Conservation (phyloP, 2,329 filamentous ascomycete species). For the Arthrobotrys entomopaga region DNA sequence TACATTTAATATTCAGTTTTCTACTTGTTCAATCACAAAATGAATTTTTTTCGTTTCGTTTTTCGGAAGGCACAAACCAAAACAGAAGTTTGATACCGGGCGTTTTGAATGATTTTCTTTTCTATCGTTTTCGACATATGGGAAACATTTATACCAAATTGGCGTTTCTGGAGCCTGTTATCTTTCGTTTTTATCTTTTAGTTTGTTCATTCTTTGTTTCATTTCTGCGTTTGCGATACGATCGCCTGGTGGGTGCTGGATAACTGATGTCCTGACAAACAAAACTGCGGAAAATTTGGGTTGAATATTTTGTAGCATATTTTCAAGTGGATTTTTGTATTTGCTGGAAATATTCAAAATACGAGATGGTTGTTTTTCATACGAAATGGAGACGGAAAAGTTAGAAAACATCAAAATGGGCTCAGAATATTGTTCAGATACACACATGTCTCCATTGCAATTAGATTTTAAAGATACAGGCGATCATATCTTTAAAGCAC, state of each 20-base stretch:
- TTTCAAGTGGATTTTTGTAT: too few relatives aligned
- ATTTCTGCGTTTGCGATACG: slow-evolving; percentile 8
- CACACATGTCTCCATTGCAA: too few relatives aligned
- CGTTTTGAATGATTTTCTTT: slow-evolving; percentile 36
- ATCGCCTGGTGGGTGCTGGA: slow-evolving; percentile 42
- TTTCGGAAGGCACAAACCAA: slow-evolving; percentile 27
- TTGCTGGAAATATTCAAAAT: too few relatives aligned
- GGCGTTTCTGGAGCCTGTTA: slow-evolving; percentile 42
- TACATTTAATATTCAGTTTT: slow-evolving; percentile 16
- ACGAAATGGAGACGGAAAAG: too few relatives aligned
- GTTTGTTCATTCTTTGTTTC: slow-evolving; percentile 12
- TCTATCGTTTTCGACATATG: slow-evolving; percentile 8
- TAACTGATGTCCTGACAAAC: slow-evolving; percentile 18
- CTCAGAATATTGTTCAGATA: too few relatives aligned
- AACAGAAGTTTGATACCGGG: slow-evolving; percentile 42
- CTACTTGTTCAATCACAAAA: slow-evolving; percentile 4
- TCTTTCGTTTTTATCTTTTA: slow-evolving; percentile 4
- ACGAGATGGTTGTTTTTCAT: slow-evolving; percentile 33
- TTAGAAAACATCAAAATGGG: too few relatives aligned
- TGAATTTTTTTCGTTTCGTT: not conserved
- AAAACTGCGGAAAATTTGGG: slow-evolving; percentile 1
- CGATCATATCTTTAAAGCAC: not conserved
- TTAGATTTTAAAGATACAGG: too few relatives aligned
- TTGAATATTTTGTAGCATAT: too few relatives aligned
- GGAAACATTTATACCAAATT: slow-evolving; percentile 48